phyloP scores from a whole-genome alignment of 805 yeast species.

The Blastobotrys parvus region DNA sequence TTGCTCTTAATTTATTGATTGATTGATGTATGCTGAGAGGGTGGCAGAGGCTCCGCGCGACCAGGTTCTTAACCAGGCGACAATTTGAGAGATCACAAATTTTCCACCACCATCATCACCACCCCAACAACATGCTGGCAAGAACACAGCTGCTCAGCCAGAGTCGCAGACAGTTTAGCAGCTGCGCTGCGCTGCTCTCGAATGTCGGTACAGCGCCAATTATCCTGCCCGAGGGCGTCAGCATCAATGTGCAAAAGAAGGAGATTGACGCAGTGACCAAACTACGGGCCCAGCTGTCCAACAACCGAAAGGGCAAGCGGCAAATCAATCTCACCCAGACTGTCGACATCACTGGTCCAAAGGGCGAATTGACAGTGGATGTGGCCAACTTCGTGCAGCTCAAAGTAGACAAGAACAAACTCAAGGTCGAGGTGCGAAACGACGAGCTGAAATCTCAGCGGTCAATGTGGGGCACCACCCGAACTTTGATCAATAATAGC shows the following conservation, averaged over 20 bases:
- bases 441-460: constrained; percentile 57
- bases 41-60: not conserved
- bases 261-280: constrained; percentile 23
- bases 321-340: constrained; percentile 48
- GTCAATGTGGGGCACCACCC: constrained; percentile 91
- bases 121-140: not conserved
- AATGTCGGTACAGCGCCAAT: constrained; percentile 78
- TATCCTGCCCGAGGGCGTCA: constrained; percentile 54
- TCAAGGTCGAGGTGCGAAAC: constrained; percentile 51
- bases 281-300: constrained; percentile 46
- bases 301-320: constrained; percentile 58
- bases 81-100: too few species aligned
- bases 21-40: not conserved
- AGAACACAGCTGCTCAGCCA: not conserved
- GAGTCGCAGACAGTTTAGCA: not conserved
- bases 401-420: constrained; percentile 25
- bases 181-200: constrained; percentile 9
- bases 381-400: constrained; percentile 66
- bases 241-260: constrained; percentile 29
- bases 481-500: constrained; percentile 70
- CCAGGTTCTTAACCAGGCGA: too few species aligned
- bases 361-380: constrained; percentile 54
- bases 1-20: not conserved
- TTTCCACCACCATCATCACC: not conserved
- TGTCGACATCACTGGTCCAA: constrained; percentile 66